Percentiles rank a stretch among this genome's conserved stretches.
phyloP scores from a whole-genome alignment of 1,139 yeast species.

The Taphrina deformans region DNA sequence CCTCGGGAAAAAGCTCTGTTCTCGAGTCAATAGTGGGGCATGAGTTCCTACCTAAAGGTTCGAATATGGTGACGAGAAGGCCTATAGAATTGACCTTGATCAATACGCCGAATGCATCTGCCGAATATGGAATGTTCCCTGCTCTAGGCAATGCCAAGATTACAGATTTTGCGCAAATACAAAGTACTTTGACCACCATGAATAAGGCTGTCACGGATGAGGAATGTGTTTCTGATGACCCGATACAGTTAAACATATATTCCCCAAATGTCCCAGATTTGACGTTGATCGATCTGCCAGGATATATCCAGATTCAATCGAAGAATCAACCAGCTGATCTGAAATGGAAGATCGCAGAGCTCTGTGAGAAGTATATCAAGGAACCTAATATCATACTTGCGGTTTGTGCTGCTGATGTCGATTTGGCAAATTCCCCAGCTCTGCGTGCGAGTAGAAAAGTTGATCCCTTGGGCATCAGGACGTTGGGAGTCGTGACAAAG shows the following conservation, averaged over 20 bases:
- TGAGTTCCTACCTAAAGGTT: slow-evolving; percentile 90
- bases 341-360: slow-evolving; percentile 70
- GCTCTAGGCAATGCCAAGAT: slow-evolving; percentile 76
- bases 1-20: slow-evolving; percentile 94
- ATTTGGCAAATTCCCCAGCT: slow-evolving; percentile 93
- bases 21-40: slow-evolving; percentile 92
- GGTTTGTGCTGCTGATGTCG: slow-evolving; percentile 96
- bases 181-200: slow-evolving; percentile 75
- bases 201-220: slow-evolving; percentile 87
- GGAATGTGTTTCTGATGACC: slow-evolving; percentile 86
- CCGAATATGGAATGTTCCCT: slow-evolving; percentile 92
- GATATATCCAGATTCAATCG: slow-evolving; percentile 94
- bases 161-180: slow-evolving; percentile 85
- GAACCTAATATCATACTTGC: slow-evolving; percentile 93
- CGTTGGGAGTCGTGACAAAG: slow-evolving; percentile 94
- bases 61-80: slow-evolving; percentile 92
- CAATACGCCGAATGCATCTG: slow-evolving; percentile 77
- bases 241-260: slow-evolving; percentile 83
- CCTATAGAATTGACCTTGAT: slow-evolving; percentile 91
- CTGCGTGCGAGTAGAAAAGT: slow-evolving; percentile 87
- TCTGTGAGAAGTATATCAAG: slow-evolving; percentile 83
- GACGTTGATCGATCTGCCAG: slow-evolving; percentile 92
- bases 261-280: slow-evolving; percentile 93
- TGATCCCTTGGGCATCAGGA: slow-evolving; percentile 91
- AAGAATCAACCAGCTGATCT: slow-evolving; percentile 90